Evolutionary conservation across 352 stramenopile species (phyloP).

Genomic region (Pythium brassicae): DNA sequence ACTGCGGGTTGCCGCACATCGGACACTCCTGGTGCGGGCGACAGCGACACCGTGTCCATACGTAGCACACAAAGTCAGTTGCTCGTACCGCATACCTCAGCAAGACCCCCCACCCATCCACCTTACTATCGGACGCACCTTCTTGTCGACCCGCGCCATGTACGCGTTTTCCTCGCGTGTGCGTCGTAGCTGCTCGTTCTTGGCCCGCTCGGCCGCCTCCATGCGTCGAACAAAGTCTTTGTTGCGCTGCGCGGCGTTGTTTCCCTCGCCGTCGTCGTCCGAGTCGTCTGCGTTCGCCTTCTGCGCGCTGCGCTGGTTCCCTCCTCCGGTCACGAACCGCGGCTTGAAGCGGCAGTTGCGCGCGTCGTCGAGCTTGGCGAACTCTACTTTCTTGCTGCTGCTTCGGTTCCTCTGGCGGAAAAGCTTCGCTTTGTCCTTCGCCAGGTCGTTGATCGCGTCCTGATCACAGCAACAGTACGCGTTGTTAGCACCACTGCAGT

Average conservation of each 20-base stretch:
- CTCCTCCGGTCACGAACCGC: conserved; percentile 16
- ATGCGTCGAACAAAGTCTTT: conserved; percentile 73
- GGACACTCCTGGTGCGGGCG: conserved; percentile 49
- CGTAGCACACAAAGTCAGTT: not conserved
- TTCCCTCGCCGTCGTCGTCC: conserved; percentile 34
- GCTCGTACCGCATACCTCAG: no score
- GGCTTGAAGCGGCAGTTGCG: conserved; percentile 56
- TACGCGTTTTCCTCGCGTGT: conserved; percentile 59
- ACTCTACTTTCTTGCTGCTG: conserved; percentile 17
- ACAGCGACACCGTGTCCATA: not conserved
- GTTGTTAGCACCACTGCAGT: no score
- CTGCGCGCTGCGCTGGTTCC: conserved; percentile 11
- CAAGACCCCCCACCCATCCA: no score
- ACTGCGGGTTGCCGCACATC: conserved; percentile 65
- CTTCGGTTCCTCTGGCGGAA: conserved; percentile 17
- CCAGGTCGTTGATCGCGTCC: conserved; percentile 43
- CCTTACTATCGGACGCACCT: conserved; percentile 19
- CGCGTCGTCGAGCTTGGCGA: conserved; percentile 53
- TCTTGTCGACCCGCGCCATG: conserved; percentile 61
- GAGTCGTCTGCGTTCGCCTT: conserved; percentile 21
- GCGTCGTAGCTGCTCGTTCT: conserved; percentile 48
- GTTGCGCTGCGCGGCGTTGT: conserved; percentile 20
- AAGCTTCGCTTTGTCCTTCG: conserved; percentile 36
- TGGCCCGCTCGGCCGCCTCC: conserved; percentile 61
- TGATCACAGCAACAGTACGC: conserved; percentile 1